A percentile compares a stretch with the other conserved stretches of the same genome.
Conservation (phyloP, 441 rosid species). For the Eruca vesicaria region DNA sequence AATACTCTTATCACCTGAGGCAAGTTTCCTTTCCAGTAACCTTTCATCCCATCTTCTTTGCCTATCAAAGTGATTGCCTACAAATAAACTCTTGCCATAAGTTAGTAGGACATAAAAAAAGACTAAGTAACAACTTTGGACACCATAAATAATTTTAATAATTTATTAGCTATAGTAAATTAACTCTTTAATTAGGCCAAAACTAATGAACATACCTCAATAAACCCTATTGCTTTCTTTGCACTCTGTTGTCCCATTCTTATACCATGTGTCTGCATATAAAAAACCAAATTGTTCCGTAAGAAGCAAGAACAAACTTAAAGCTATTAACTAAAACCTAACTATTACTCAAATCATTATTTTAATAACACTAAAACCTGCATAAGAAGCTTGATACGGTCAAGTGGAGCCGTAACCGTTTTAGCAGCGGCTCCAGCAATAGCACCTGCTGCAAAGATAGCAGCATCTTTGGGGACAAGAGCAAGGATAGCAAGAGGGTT, state of each 20-base stretch:
- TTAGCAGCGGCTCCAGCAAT: slow-evolving; percentile 84
- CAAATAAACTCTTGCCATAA: slow-evolving; percentile 22
- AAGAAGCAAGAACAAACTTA: neutral
- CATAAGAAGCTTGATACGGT: slow-evolving; percentile 86
- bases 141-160: neutral
- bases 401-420: slow-evolving; percentile 84
- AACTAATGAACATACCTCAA: slow-evolving; percentile 50
- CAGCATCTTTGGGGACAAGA: slow-evolving; percentile 58
- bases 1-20: slow-evolving; percentile 94
- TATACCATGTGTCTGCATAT: slow-evolving; percentile 79
- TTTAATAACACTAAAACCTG: slow-evolving; percentile 45
- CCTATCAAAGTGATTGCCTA: slow-evolving; percentile 77
- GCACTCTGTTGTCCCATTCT: slow-evolving; percentile 70
- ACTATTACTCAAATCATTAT: neutral
- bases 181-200: neutral
- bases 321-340: too few relatives aligned
- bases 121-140: neutral
- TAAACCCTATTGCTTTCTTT: slow-evolving; percentile 78
- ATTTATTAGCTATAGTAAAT: neutral
- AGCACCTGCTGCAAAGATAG: slow-evolving; percentile 78
- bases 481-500: slow-evolving; percentile 68
- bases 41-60: slow-evolving; percentile 88
- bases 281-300: neutral
- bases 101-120: neutral
- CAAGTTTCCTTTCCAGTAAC: slow-evolving; percentile 97